These are phyloP conservation scores for Pachysandra terminalis DNA, from an alignment of 164 flowering plant genomes.

Conservation along the genomic window DNA sequence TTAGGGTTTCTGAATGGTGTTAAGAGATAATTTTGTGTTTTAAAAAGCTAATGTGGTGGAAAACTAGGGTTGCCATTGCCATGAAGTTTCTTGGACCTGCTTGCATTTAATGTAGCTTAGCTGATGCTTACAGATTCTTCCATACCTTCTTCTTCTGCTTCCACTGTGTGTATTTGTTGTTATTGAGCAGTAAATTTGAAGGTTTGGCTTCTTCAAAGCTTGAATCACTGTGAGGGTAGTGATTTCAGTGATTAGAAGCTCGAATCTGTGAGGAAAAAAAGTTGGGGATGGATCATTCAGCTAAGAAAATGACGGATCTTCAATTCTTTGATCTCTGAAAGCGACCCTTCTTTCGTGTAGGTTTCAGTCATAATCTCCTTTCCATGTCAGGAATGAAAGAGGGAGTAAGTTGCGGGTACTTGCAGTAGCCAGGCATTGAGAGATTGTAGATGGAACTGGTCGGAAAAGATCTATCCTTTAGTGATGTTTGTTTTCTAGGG, in stretches of 20 bases:
- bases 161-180: not conserved
- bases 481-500: not conserved
- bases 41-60: not conserved
- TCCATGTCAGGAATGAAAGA: too few species aligned
- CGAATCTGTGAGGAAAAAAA: too few species aligned
- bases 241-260: not conserved
- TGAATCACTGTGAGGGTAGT: not conserved
- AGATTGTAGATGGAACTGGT: not conserved
- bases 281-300: not conserved
- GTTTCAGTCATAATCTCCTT: too few species aligned
- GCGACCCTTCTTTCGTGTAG: not conserved
- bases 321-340: constrained; percentile 6
- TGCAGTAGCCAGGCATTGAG: not conserved
- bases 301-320: constrained; percentile 1
- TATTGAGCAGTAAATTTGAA: not conserved
- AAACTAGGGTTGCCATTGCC: not conserved
- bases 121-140: not conserved
- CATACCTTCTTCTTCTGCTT: not conserved
- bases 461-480: too few species aligned
- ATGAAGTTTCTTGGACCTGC: constrained; percentile 2
- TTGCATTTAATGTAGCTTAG: not conserved
- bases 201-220: not conserved
- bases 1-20: not conserved
- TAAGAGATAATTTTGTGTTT: too few species aligned
- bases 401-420: not conserved